Base-by-base conservation (phyloP, 805 yeast genomes). In the Sungouiella thailandica region DNA sequence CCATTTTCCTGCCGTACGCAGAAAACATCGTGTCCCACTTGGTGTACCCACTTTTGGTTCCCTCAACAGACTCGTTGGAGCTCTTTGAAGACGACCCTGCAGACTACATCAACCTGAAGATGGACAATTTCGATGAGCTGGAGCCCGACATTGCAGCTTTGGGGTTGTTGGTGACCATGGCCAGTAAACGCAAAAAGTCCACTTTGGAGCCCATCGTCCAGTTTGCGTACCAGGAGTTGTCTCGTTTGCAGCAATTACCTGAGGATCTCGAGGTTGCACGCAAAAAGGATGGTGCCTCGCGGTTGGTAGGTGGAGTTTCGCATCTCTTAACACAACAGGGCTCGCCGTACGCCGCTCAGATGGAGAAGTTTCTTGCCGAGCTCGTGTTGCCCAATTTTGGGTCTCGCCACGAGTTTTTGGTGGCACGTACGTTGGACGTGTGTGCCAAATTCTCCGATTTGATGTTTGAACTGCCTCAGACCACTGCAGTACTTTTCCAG, bases 51-150 rank as follows among this genome's bases (percentile, higher is more conserved):
- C 61, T 83, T 36, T 58, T 90, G 37, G 76, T 88, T 44, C 83
- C 93, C 2, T 68, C 73, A 6, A 80, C 78, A 34, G 78, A 72
- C 5, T 76, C 78, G 13, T 62, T 86, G 36, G 94, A 84, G 44
- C 58, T 75, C 4, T 89, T 84, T 60, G 94, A 87, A 41, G 78
- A 73, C 41, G 96, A 89, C 48, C 96, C 96, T 3, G 82, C 77
- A 36, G 96, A 88, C 53, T 93, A 86, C 55, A 78, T 90, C 35
- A 84, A 86, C 55, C 67, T 79, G 33, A 74, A 74, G 34, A 70
- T 87, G 41, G 68, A 64, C 43, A 47, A 53, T 23, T 56, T 81
- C 46, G 93, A 83, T 34, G 78, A 70, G 25, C 50, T 63, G 25
- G 66, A 59, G 39, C 84, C 95, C 5, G 95, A 87, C 53, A 65